Conservation (phyloP, 148 eudicot species). For the Rhododendron simsii region DNA sequence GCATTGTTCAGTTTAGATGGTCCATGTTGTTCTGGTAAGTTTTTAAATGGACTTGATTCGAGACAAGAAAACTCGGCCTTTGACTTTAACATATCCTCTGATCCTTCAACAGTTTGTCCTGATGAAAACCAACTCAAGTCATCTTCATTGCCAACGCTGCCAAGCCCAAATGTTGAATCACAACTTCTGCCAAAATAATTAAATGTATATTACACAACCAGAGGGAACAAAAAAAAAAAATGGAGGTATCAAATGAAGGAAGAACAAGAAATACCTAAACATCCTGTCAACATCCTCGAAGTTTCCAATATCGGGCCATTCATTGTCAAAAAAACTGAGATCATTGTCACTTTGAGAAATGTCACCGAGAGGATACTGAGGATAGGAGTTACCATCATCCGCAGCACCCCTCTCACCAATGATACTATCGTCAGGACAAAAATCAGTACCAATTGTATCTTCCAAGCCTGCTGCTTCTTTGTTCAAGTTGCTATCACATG, state of each 20-base stretch:
- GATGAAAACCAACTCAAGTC: constrained; percentile 65
- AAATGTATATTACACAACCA: background rate
- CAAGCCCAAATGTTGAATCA: constrained; percentile 83
- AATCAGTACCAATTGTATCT: constrained; percentile 30
- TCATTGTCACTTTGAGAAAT: constrained; percentile 43
- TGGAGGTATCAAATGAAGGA: background rate
- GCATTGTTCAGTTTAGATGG: constrained; percentile 24
- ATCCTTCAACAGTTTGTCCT: constrained; percentile 52
- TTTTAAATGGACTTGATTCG: constrained; percentile 29
- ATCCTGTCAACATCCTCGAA: constrained; percentile 92
- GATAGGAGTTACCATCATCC: constrained; percentile 34
- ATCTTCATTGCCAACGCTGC: constrained; percentile 46
- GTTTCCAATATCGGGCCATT: constrained; percentile 76
- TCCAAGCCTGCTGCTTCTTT: constrained; percentile 30
- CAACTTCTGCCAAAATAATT: constrained; percentile 48
- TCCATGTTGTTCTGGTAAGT: constrained; percentile 29
- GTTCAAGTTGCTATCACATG: constrained; percentile 33
- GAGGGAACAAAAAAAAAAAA: background rate
- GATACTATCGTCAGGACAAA: constrained; percentile 39
- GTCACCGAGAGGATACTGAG: constrained; percentile 39
- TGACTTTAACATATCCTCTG: constrained; percentile 45
- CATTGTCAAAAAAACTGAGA: constrained; percentile 44
- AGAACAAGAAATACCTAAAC: constrained; percentile 59
- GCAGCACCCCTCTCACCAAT: constrained; percentile 32
- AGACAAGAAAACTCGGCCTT: constrained; percentile 40